A percentile compares a stretch with the other conserved stretches of the same genome.
Conservation (phyloP, 441 rosid species). For the Croton setiger region DNA sequence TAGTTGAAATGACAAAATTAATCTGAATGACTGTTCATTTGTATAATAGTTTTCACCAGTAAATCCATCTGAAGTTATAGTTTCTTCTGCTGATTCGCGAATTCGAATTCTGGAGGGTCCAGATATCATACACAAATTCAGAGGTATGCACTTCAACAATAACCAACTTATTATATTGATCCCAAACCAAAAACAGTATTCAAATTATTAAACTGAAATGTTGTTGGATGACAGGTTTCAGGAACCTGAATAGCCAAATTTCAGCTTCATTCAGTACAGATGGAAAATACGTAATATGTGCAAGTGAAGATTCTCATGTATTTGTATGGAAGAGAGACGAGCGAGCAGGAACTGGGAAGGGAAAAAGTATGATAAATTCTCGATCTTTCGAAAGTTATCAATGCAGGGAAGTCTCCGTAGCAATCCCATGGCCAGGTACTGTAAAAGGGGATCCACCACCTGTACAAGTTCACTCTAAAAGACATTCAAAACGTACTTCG, state of each 20-base stretch:
- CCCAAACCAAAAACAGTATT: no score
- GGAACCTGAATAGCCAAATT: conserved; percentile 79
- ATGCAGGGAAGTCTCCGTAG: conserved; percentile 81
- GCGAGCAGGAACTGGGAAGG: conserved; percentile 40
- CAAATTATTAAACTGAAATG: not conserved
- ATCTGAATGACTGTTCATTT: no score
- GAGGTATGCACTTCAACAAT: conserved; percentile 66
- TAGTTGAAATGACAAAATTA: conserved; percentile 17
- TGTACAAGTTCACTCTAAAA: conserved; percentile 40
- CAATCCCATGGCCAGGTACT: conserved; percentile 77
- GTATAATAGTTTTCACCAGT: conserved; percentile 61
- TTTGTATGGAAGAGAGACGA: conserved; percentile 65
- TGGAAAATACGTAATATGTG: conserved; percentile 62
- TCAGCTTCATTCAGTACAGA: conserved; percentile 75
- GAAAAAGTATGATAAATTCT: conserved; percentile 31
- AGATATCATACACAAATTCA: conserved; percentile 60
- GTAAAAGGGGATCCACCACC: conserved; percentile 71
- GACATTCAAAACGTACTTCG: conserved; percentile 46
- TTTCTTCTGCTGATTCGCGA: conserved; percentile 87
- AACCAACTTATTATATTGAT: no score
- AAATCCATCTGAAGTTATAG: conserved; percentile 77
- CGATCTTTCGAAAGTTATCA: conserved; percentile 61
- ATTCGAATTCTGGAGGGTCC: conserved; percentile 67
- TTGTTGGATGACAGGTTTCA: conserved; percentile 49
- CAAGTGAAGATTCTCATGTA: conserved; percentile 89